phyloP scores from a whole-genome alignment of 2,329 filamentous ascomycete genomes.

The Periconia digitata region DNA sequence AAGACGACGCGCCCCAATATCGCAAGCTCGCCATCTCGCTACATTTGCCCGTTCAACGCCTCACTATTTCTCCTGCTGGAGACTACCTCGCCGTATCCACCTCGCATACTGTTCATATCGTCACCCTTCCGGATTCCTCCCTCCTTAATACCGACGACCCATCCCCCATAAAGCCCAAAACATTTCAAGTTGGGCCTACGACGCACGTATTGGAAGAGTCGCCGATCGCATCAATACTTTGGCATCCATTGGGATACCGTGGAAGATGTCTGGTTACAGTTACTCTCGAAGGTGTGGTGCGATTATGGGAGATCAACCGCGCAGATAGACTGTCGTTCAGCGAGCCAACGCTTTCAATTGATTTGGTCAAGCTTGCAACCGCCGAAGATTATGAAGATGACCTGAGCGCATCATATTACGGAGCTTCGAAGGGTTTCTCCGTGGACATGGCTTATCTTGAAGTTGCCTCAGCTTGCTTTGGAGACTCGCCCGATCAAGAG shows the following conservation, averaged over 20 bases:
- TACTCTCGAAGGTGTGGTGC: conserved; percentile 82
- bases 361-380: conserved; percentile 85
- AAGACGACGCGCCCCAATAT: conserved; percentile 37
- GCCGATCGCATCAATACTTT: conserved; percentile 77
- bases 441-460: conserved; percentile 92
- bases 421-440: conserved; percentile 79
- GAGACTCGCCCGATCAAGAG: conserved; percentile 61
- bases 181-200: conserved; percentile 88
- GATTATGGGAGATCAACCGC: conserved; percentile 87
- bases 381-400: conserved; percentile 81
- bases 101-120: conserved; percentile 83
- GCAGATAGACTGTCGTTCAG: conserved; percentile 86
- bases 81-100: conserved; percentile 85
- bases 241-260: conserved; percentile 88
- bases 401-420: conserved; percentile 73
- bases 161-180: conserved; percentile 74
- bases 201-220: conserved; percentile 87
- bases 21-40: conserved; percentile 71
- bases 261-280: conserved; percentile 84
- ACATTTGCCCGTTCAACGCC: conserved; percentile 79
- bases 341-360: conserved; percentile 77
- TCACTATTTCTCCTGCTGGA: conserved; percentile 79
- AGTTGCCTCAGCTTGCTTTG: conserved; percentile 87
- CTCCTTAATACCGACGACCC: conserved; percentile 71
- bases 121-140: conserved; percentile 77